Evolutionary conservation across 176 grass and related monocot species (phyloP), one percentile per base, ranked within the genome.

Genomic region (Aegilops sharonensis): DNA sequence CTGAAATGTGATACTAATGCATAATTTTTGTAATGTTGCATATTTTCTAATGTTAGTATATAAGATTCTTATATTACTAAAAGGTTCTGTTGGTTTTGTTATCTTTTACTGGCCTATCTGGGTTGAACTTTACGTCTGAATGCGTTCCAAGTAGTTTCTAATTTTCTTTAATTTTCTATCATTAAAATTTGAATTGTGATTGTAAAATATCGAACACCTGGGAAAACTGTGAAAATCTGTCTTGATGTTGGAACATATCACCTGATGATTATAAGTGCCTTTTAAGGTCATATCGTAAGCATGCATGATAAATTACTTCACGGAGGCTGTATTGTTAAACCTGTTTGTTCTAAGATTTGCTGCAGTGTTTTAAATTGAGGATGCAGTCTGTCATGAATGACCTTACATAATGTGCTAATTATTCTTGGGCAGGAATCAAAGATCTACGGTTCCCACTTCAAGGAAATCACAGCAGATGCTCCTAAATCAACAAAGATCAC

Each of bases 401-500:
- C 23, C 7, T 36, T 81, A 83, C 80, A 68, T 85, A 56, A 68
- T 75, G 9, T 17, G 27, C 20, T 24, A 45, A 83, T 47, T 5
- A 18, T 80, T 64, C 9, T 82, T 76, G 67, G 86, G 37, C 85
- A 95, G 93, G 95, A 98, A 90, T 98, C 95, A 11, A 93, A 98
- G 80, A 17, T 98, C 64, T 98, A 98, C 84, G 95, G 95, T 9
- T 86, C 95, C 24, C 95, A 98, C 70, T 98, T 91, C 74, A 98
- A 90, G 70, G 95, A 98, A 92, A 93, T 98, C 74, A 91, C 72
- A 72, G 93, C 79, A 39, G 93, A 95, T 89, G 95, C 95, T 80
- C 95, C 95, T n/a, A 93, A 94, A 88, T 87, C 95, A 12, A 98
- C 91, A n/a, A 98, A 98, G 57, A 98, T 98, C 15, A 98, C 91